A percentile compares a stretch with the other conserved stretches of the same genome.
Evolutionary conservation across 1,284 basidiomycete genomes (phyloP).

Genomic region (Heterobasidion annosum): DNA sequence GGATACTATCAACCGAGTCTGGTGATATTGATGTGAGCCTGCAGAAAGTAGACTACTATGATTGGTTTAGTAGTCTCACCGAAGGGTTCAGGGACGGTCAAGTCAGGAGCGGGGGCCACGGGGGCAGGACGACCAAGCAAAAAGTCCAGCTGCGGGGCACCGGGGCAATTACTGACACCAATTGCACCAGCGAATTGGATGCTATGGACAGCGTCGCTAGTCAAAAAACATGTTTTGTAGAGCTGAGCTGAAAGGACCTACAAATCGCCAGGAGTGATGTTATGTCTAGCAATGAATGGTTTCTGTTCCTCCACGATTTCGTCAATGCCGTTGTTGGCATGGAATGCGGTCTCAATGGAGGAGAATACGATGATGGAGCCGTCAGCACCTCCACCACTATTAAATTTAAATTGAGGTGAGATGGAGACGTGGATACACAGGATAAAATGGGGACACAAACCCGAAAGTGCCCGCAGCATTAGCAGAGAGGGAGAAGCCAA

Average conservation of each 20-base stretch:
- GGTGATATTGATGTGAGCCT: not conserved
- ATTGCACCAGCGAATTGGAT: conserved; percentile 22
- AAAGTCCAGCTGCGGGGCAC: conserved; percentile 19
- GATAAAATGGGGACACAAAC: conserved; percentile 17
- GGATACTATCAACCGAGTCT: conserved; percentile 9
- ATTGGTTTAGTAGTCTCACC: conserved; percentile 1
- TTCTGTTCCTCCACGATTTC: conserved; percentile 18
- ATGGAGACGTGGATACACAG: not conserved
- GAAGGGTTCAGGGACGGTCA: conserved; percentile 19
- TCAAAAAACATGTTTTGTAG: not conserved
- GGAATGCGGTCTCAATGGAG: conserved; percentile 11
- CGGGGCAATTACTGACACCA: conserved; percentile 19
- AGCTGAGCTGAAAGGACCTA: not conserved
- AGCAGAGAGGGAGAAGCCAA: conserved; percentile 1
- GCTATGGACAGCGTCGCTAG: not conserved
- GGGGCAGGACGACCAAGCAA: conserved; percentile 15
- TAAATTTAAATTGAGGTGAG: not conserved
- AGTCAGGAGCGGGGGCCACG: conserved; percentile 16
- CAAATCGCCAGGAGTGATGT: conserved; percentile 20
- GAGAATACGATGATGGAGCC: conserved; percentile 16
- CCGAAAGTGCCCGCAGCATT: conserved; percentile 15
- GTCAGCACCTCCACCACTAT: conserved; percentile 12
- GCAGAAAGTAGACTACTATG: not conserved
- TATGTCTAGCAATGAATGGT: conserved; percentile 17
- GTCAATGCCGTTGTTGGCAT: conserved; percentile 19